Percentiles rank a stretch among this genome's conserved stretches.
Conservation (phyloP, 768 basidiomycete genomes). For the Lentinula lateritia region DNA sequence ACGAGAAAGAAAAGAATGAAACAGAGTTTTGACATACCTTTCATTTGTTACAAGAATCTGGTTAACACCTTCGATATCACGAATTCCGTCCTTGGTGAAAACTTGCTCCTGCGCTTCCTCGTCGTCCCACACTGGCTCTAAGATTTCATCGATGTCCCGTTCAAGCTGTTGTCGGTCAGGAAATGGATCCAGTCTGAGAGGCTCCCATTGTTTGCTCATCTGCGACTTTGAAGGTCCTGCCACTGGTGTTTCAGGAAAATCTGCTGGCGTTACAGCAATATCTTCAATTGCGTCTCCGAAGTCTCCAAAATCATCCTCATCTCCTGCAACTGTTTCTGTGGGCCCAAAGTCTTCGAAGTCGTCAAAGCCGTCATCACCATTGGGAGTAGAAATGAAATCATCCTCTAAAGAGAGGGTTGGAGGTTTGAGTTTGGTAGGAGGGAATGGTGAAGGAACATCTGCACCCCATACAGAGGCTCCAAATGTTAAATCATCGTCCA, state of each 20-base stretch:
- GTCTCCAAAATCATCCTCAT: conserved; percentile 86
- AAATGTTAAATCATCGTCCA: conserved; percentile 73
- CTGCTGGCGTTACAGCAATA: conserved; percentile 18
- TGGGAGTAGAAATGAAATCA: conserved; percentile 11
- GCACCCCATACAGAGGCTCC: conserved; percentile 72
- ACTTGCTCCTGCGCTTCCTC: conserved; percentile 39
- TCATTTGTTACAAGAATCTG: conserved; percentile 74
- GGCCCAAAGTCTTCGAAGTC: conserved; percentile 62
- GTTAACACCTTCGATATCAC: conserved; percentile 74
- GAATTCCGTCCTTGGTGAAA: conserved; percentile 65
- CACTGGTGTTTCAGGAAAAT: conserved; percentile 32
- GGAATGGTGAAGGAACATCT: conserved; percentile 29
- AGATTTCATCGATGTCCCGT: conserved; percentile 57
- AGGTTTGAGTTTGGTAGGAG: conserved; percentile 19
- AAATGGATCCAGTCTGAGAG: conserved; percentile 60
- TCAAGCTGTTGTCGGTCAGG: conserved; percentile 53
- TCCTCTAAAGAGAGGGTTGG: conserved; percentile 12
- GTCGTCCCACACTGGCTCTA: conserved; percentile 60
- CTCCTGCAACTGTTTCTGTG: conserved; percentile 37
- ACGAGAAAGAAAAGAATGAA: conserved; percentile 8
- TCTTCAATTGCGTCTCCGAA: conserved; percentile 59
- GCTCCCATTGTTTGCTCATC: conserved; percentile 45
- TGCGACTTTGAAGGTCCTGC: conserved; percentile 30
- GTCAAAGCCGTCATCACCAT: conserved; percentile 33
- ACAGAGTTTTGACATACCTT: conserved; percentile 44